Percentiles rank a stretch among this genome's conserved stretches.
Evolutionary conservation across 1,284 basidiomycete species (phyloP).

Genomic region (Ganoderma boninense): DNA sequence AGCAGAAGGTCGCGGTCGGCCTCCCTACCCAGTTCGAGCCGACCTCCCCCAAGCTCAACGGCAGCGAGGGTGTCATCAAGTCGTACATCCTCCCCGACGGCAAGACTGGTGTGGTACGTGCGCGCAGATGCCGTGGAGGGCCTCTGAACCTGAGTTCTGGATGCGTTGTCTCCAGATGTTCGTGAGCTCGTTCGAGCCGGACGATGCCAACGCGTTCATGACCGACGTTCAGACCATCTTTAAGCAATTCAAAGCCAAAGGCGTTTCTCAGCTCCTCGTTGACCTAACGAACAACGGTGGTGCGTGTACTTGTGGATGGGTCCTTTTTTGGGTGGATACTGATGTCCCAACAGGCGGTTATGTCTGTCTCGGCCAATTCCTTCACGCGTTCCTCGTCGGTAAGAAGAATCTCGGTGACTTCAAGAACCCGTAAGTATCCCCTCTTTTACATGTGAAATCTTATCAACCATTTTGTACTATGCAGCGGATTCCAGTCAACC

Average conservation of each 20-base stretch:
- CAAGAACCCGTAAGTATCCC: constrained; percentile 58
- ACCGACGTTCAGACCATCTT: constrained; percentile 58
- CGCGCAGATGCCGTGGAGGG: not conserved
- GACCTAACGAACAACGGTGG: constrained; percentile 72
- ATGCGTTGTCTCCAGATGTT: constrained; percentile 55
- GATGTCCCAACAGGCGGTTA: constrained; percentile 55
- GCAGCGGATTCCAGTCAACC: constrained; percentile 62
- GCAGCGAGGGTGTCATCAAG: constrained; percentile 64
- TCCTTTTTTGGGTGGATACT: not conserved
- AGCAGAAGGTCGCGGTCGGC: constrained; percentile 48
- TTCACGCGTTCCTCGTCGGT: constrained; percentile 65
- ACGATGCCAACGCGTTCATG: constrained; percentile 60
- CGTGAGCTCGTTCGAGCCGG: constrained; percentile 64
- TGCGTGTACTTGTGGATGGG: constrained; percentile 24
- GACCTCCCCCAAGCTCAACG: constrained; percentile 52
- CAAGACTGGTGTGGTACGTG: constrained; percentile 62
- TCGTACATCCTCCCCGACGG: constrained; percentile 66
- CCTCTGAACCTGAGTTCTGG: not conserved
- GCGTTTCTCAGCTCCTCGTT: constrained; percentile 61
- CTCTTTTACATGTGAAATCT: not conserved
- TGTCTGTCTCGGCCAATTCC: constrained; percentile 67
- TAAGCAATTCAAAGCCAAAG: constrained; percentile 53
- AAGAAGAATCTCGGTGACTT: constrained; percentile 43
- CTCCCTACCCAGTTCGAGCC: constrained; percentile 61
- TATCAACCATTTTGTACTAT: not conserved